Percentiles rank a stretch among this genome's conserved stretches.
Evolutionary conservation across 2,329 filamentous ascomycete genomes (phyloP).

Genomic region (Macroventuria anomochaeta): DNA sequence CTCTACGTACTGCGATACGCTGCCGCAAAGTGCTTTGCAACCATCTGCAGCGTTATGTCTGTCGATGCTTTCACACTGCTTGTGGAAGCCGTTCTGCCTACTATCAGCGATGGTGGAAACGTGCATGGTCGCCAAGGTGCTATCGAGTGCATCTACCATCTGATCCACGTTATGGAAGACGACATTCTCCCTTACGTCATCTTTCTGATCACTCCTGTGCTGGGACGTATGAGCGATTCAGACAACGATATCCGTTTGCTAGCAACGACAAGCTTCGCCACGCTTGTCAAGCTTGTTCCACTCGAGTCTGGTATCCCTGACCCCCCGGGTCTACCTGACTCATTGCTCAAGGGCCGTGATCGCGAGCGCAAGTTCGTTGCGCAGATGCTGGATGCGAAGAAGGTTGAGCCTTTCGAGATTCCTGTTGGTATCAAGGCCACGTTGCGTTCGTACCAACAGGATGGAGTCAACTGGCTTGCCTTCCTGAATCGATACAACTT

Average conservation of each 20-base stretch:
- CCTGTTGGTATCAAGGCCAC: constrained; percentile 97
- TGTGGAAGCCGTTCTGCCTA: constrained; percentile 89
- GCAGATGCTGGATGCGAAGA: constrained; percentile 94
- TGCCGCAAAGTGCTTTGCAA: constrained; percentile 96
- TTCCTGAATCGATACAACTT: constrained; percentile 98
- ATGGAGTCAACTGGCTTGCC: constrained; percentile 97
- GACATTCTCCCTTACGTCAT: constrained; percentile 96
- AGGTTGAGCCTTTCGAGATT: constrained; percentile 91
- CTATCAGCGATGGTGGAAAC: constrained; percentile 89
- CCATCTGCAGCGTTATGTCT: constrained; percentile 94
- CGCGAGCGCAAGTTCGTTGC: constrained; percentile 95
- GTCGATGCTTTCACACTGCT: constrained; percentile 95
- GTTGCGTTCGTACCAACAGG: constrained; percentile 95
- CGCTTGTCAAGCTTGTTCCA: constrained; percentile 93
- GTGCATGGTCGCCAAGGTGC: constrained; percentile 89
- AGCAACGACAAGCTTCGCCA: constrained; percentile 95
- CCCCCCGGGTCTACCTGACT: constrained; percentile 87
- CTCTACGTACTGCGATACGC: constrained; percentile 95
- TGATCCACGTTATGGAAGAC: constrained; percentile 98
- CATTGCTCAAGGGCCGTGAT: constrained; percentile 87
- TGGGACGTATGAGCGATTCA: constrained; percentile 97
- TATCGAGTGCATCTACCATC: constrained; percentile 93
- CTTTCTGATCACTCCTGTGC: constrained; percentile 95
- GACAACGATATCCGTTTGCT: constrained; percentile 94
- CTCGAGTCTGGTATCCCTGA: constrained; percentile 97